Conservation (phyloP, 768 basidiomycete genomes). For the Pulveroboletus ravenelii region DNA sequence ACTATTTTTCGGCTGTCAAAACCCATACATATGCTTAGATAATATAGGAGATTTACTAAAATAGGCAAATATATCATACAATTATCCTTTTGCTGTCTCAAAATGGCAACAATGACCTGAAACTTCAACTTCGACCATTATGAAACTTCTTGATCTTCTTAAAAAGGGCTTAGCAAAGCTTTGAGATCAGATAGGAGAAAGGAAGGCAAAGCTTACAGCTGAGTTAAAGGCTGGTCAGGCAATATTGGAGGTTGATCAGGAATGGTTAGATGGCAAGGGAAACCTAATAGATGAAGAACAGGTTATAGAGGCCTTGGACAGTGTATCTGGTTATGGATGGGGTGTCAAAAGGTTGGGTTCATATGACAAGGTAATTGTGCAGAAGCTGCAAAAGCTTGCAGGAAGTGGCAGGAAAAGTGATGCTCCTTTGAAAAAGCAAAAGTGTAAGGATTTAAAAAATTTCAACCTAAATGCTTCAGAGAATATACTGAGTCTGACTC, state of each 20-base stretch:
- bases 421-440: background rate
- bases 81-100: background rate
- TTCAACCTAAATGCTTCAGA: too few relatives aligned
- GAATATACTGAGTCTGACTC: too few relatives aligned
- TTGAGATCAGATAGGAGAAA: constrained; percentile 1
- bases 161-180: too few relatives aligned
- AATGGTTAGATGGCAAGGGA: too few relatives aligned
- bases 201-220: constrained; percentile 3
- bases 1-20: too few relatives aligned
- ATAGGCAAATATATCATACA: background rate
- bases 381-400: background rate
- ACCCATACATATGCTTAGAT: background rate
- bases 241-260: too few relatives aligned
- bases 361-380: background rate
- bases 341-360: background rate
- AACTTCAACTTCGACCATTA: background rate
- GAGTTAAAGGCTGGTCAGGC: constrained; percentile 3
- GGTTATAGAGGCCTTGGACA: background rate
- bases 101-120: background rate
- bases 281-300: too few relatives aligned
- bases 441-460: too few relatives aligned
- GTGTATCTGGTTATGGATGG: constrained; percentile 4
- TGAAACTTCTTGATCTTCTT: constrained; percentile 11
- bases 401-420: background rate
- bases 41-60: background rate